Conservation (phyloP, 2,329 filamentous ascomycete genomes). For the Paraphaeosphaeria minitans region DNA sequence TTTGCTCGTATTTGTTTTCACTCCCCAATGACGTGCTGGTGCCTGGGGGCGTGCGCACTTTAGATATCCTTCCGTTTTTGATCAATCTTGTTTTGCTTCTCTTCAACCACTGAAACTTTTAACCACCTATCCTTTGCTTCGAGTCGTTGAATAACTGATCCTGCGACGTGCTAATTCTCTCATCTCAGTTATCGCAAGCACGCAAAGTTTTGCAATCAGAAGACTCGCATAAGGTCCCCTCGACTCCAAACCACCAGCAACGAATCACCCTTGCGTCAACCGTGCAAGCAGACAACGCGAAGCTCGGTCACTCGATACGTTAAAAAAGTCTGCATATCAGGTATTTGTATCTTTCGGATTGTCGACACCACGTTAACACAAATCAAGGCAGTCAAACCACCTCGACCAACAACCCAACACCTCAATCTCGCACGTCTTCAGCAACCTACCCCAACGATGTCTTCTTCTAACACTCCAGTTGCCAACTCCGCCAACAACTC, state of each 20-base stretch:
- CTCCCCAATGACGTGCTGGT: background rate
- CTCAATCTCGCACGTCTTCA: too few species aligned
- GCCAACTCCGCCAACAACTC: background rate
- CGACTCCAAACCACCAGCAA: background rate
- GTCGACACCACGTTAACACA: too few species aligned
- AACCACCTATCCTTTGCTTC: background rate
- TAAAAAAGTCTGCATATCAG: too few species aligned
- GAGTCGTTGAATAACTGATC: background rate
- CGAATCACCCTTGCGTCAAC: too few species aligned
- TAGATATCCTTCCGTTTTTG: background rate
- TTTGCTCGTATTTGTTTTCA: background rate
- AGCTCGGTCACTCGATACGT: too few species aligned
- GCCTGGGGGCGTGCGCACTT: background rate
- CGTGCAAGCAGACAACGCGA: too few species aligned
- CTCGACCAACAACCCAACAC: too few species aligned
- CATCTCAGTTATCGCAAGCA: background rate
- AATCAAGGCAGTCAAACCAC: too few species aligned
- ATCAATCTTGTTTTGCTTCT: background rate
- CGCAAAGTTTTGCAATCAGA: background rate
- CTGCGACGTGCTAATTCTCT: background rate
- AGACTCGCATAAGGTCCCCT: background rate
- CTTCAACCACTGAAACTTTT: background rate
- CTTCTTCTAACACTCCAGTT: background rate
- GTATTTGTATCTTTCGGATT: too few species aligned
- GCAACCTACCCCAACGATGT: background rate